A percentile compares a stretch with the other conserved stretches of the same genome.
phyloP scores from a whole-genome alignment of 331 rosid species.

The Rhamnella rubrinervis region DNA sequence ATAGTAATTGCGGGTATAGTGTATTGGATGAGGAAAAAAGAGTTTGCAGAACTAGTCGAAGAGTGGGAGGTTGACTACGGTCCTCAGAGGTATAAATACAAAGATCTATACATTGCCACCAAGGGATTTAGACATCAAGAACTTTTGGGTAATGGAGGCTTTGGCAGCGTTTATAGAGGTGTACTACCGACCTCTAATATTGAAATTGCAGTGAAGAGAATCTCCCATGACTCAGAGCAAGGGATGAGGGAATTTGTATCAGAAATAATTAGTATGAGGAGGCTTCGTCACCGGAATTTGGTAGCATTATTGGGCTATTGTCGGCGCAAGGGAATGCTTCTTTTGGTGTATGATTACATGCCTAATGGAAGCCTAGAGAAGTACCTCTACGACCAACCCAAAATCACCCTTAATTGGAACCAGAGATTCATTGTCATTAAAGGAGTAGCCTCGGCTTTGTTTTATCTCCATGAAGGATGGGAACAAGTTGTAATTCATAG shows the following conservation, averaged over 20 bases:
- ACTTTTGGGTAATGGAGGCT: conserved; percentile 39
- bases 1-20: not conserved
- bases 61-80: conserved; percentile 47
- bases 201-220: conserved; percentile 37
- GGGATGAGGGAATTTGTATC: conserved; percentile 45
- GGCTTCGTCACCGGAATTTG: conserved; percentile 42
- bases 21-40: conserved; percentile 13
- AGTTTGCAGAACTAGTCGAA: conserved; percentile 36
- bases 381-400: conserved; percentile 20
- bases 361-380: conserved; percentile 41
- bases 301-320: conserved; percentile 45
- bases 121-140: conserved; percentile 34
- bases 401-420: conserved; percentile 26
- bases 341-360: conserved; percentile 46
- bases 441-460: conserved; percentile 40
- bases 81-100: conserved; percentile 39
- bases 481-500: conserved; percentile 47
- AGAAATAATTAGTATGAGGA: conserved; percentile 37
- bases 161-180: conserved; percentile 45
- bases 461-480: conserved; percentile 43
- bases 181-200: conserved; percentile 18
- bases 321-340: conserved; percentile 27
- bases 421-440: conserved; percentile 33
- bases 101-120: conserved; percentile 38
- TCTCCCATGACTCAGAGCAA: conserved; percentile 31